Evolutionary conservation across 331 rosid species (phyloP), one percentile per base, ranked within the genome.

Genomic region (Acacia concinna): DNA sequence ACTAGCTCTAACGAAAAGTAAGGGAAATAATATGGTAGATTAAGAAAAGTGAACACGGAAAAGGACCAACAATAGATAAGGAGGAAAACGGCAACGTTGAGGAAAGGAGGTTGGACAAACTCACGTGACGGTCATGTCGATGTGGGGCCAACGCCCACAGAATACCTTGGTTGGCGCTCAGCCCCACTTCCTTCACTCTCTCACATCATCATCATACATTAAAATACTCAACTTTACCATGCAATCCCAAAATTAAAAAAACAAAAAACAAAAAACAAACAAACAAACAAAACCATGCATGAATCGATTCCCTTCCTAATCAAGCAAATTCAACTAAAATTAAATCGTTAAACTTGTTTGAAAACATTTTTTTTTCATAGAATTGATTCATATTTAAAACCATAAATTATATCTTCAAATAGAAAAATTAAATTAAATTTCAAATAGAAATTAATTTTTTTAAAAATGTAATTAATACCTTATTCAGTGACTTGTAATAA

Each of bases 101-200:
- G 66, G n/a, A 3, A 6, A 4, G 20, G 52, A 5, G 51, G 13
- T 14, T 12, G 76, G 90, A 91, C 97, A 94, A 7, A 54, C 62
- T 83, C 97, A 88, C 91, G 96, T 89, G 97, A 90, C 87, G 68
- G 94, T 89, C 97, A 88, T 86, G 80, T 87, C 89, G 78, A 80
- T 15, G 37, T 3, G 90, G 4, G 91, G 2, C 87, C 86, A 82
- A 70, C 31, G 57, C 82, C 90, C 93, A 85, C 89, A 81, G 88
- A 75, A 69, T 84, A 77, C 87, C 74, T 85, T 83, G 84, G 72
- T 68, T 40, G 73, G 73, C 73, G 34, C n/a, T 68, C 21, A 2
- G 73, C 21, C 52, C 73, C 73, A 68, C n/a, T 68, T 70, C 68
- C 18, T 27, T 62, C 85, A 44, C 76, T 83, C 92, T 86, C 90